Evolutionary conservation across 2,329 filamentous ascomycete genomes (phyloP).

Genomic region (Aspergillus cejpii): DNA sequence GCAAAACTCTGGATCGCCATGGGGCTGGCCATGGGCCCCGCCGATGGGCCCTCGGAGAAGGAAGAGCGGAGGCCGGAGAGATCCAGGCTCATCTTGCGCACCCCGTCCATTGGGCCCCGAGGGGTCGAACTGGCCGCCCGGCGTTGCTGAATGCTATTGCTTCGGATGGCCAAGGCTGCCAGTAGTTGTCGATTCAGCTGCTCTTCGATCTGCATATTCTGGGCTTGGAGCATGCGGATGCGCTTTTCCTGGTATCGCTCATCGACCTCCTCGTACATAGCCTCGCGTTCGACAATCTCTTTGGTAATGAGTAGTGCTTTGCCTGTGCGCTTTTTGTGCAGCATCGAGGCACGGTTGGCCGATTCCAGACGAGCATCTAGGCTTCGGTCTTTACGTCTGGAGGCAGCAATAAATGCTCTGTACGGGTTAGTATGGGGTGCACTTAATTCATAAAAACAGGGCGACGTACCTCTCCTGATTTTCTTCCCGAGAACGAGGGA

Average conservation of each 20-base stretch:
- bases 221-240: conserved; percentile 34
- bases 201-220: conserved; percentile 34
- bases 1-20: conserved; percentile 20
- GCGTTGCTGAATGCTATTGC: conserved; percentile 20
- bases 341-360: conserved; percentile 77
- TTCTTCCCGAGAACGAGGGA: conserved; percentile 38
- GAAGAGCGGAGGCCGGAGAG: conserved; percentile 27
- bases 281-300: conserved; percentile 80
- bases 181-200: conserved; percentile 35
- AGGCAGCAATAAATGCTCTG: conserved; percentile 87
- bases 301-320: conserved; percentile 74
- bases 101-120: conserved; percentile 24
- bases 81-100: conserved; percentile 35
- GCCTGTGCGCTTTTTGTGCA: conserved; percentile 82
- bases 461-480: conserved; percentile 42
- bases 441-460: background rate
- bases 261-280: conserved; percentile 95
- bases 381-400: conserved; percentile 75
- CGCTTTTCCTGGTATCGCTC: conserved; percentile 54
- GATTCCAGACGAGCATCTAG: conserved; percentile 84
- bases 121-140: conserved; percentile 25
- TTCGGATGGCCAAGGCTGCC: conserved; percentile 27
- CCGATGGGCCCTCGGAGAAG: conserved; percentile 21
- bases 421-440: background rate
- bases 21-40: conserved; percentile 24